Evolutionary conservation across 2,329 filamentous ascomycete species (phyloP), one percentile per base, ranked within the genome.

Genomic region (Acarospora socialis): DNA sequence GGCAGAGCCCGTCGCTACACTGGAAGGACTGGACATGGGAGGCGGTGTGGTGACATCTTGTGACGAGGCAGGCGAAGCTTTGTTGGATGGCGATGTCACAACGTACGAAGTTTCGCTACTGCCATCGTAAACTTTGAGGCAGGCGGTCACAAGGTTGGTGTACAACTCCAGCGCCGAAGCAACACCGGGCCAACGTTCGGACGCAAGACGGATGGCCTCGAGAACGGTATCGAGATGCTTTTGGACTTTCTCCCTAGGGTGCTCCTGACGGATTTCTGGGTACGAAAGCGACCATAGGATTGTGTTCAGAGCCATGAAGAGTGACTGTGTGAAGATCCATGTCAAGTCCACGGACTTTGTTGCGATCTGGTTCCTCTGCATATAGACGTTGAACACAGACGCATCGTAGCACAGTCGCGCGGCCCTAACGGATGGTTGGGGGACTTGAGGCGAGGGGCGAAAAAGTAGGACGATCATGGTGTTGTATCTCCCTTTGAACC

Each of bases 281-380:
- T 92, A 94, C 1, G 86, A 92, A 5, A 92, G 68, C 2, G 81
- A 74, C 90, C 90, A 98, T 1, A 98, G 67, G 30, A 94, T 70
- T 4, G 82, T 86, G 50, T 93, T 94, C 35, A 95, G 68, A 4
- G 81, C 76, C 73, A 92, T 90, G 59, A 92, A 94, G 23, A 95
- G 68, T 13, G 79, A 76, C 36, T 93, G 69, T 1, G 92, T 73
- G 48, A 93, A 93, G 25, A 93, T 77, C 87, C 87, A 95, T 1
- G 86, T 94, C 38, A 94, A 66, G 49, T 94, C 87, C 7, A 90
- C 73, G 14, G 74, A 75, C 9, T 70, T 68, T 10, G 69, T 74
- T 42, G 77, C 70, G 48, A 93, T 78, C 53, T 93, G 84, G 46
- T 79, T 75, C 49, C 73, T 73, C 26, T 84, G 78, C 50, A 87